Base-by-base conservation (phyloP, 768 basidiomycete genomes). In the Mycena amicta region DNA sequence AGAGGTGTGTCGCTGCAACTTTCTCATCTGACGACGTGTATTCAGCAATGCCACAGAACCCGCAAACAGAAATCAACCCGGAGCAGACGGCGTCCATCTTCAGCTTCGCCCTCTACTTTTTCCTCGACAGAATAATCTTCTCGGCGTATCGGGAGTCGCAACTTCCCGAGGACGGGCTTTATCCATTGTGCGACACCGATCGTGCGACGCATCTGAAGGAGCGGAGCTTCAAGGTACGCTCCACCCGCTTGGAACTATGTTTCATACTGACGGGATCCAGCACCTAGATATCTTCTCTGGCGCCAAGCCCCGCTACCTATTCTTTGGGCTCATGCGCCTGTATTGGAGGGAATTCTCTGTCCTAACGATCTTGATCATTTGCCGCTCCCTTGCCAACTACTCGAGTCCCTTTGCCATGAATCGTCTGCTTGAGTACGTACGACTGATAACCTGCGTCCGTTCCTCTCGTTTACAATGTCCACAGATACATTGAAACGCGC, bases 161-260 rank as follows among this genome's bases (percentile, higher is more conserved):
- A 63, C 64, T 86, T 1, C 18, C 51, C n/a, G 61, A 62, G 31
- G 83, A 87, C 41, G 67, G 86, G 47, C 71, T 87, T 40, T 87
- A 86, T n/a, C 84, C 83, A 3, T 80, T 89, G 70, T 82, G 82
- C 4, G 85, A 87, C 61, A 82, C 84, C 52, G 87, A 89, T 57
- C 46, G 56, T 50, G 56, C 68, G 2, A 56, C 60, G 5, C 31
- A 68, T 62, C 52, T 72, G 20, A 66, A 63, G n/a, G 64, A 55
- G 22, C 66, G 60, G 27, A 68, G 63, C 52, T 76, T 76, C 55
- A 67, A 64, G 50, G 76, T 73, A 59, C 15, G 33, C 67, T 71
- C 59, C 8, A n/a, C n/a, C n/a, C n/a, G 50, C 62, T n/a, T 70
- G 27, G 65, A 20, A 46, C 67, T 5, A 70, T 73, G 33, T 67